phyloP scores from a whole-genome alignment of 2,329 filamentous ascomycete species.

The Ciborinia camelliae region DNA sequence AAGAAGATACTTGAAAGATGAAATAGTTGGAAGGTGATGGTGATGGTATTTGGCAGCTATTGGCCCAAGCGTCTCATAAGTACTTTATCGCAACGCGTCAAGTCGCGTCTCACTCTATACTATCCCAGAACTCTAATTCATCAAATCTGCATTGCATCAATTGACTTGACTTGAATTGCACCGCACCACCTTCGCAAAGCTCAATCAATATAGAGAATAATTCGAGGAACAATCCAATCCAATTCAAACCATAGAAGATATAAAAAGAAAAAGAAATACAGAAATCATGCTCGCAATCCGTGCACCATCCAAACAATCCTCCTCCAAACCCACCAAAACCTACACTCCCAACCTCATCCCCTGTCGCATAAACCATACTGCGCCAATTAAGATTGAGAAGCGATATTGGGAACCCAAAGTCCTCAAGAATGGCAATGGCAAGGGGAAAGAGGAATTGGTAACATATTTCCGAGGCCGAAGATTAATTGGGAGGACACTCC shows the following conservation, averaged over 20 bases:
- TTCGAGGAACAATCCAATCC: too few relatives aligned
- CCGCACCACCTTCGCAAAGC: neutral
- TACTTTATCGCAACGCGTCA: neutral
- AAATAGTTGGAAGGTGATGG: too few relatives aligned
- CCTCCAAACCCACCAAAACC: slow-evolving; percentile 9
- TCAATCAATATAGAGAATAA: too few relatives aligned
- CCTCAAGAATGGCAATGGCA: neutral
- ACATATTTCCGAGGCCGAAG: slow-evolving; percentile 16
- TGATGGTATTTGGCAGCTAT: neutral
- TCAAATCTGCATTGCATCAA: neutral
- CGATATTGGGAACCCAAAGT: slow-evolving; percentile 16
- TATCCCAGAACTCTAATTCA: neutral
- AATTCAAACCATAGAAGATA: neutral
- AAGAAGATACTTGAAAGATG: neutral
- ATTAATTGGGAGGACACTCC: slow-evolving; percentile 22
- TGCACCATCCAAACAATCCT: neutral
- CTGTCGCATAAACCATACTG: slow-evolving; percentile 13
- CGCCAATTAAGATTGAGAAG: neutral
- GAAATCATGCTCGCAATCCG: slow-evolving; percentile 11
- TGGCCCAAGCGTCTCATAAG: slow-evolving; percentile 6
- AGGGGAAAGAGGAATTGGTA: neutral
- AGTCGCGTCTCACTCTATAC: neutral
- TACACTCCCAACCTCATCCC: slow-evolving; percentile 9
- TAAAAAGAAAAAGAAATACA: neutral
- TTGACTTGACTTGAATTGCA: neutral